A percentile compares a stretch with the other conserved stretches of the same genome.
Evolutionary conservation across 768 basidiomycete genomes (phyloP).

Genomic region (Galerina marginata): DNA sequence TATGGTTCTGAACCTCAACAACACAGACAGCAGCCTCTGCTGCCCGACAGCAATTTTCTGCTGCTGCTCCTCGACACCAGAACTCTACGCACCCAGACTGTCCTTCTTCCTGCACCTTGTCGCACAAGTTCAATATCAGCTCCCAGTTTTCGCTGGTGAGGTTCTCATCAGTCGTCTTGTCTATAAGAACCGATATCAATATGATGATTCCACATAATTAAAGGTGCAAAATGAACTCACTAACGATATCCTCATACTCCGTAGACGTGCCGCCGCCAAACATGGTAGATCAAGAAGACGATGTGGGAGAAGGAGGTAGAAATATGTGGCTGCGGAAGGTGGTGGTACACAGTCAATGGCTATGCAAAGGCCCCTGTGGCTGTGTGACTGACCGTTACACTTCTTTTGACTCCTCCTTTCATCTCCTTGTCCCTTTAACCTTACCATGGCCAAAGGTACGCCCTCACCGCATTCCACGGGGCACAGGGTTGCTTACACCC

Average conservation of each 20-base stretch:
- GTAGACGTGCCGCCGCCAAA: constrained; percentile 72
- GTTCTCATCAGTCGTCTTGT: constrained; percentile 97
- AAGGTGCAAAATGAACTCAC: constrained; percentile 51
- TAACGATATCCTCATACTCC: constrained; percentile 90
- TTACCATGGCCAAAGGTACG: constrained; percentile 59
- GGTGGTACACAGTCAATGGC: constrained; percentile 9
- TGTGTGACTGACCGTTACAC: constrained; percentile 33
- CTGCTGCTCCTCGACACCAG: too few relatives aligned
- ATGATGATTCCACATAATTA: neutral
- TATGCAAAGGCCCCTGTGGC: constrained; percentile 29
- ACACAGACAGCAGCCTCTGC: too few relatives aligned
- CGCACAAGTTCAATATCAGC: constrained; percentile 90
- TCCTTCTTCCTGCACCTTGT: constrained; percentile 93
- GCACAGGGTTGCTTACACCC: constrained; percentile 2
- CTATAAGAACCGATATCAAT: constrained; percentile 44
- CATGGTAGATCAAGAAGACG: constrained; percentile 47
- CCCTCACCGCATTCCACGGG: neutral
- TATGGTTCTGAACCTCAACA: too few relatives aligned
- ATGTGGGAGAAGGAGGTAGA: neutral
- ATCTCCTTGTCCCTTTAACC: neutral
- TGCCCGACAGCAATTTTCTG: too few relatives aligned
- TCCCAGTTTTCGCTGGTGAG: constrained; percentile 96
- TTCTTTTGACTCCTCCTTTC: constrained; percentile 11
- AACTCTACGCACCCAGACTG: constrained; percentile 65
- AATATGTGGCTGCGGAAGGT: constrained; percentile 16